Evolutionary conservation across 345 rosid species (phyloP), one percentile per base, ranked within the genome.

Genomic region (Mangifera indica): DNA sequence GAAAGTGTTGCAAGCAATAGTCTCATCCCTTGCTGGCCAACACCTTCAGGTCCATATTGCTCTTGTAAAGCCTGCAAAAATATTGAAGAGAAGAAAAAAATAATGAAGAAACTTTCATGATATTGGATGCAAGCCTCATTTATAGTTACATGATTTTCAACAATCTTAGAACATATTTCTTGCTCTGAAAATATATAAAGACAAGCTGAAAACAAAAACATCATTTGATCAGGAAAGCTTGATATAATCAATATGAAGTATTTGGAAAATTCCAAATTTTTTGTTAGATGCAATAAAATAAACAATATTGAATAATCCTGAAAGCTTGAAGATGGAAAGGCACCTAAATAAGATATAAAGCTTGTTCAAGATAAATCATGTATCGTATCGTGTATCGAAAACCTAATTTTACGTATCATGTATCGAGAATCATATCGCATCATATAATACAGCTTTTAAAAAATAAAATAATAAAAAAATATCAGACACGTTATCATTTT

Each of bases 31-130:
- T 84, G 87, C 84, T 85, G 79, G 17, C 84, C 82, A 84, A 78
- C 77, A 77, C 69, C 81, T 40, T 81, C 84, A 61, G 68, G 15
- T 40, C 85, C 96, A 81, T 84, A 71, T 40, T 89, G 85, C 73
- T 84, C 86, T 74, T 74, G 78, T 82, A 95, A 89, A 86, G 82
- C 89, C 99, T 92, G 72, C n/a, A 26, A 25, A 48, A 37, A 56
- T 24, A n/a, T 62, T 42, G 22, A 26, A 17, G n/a, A 45, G 29
- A 58, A 45, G 11, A 56, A 24, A 59, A 10, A n/a, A 8, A 18
- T 42, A 56, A 58, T 24, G 12, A 26, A 55, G 63, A 45, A 21
- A 42, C 58, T 13, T 54, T 15, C 32, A 70, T 58, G 44, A 25
- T 66, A 66, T 40, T 49, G 25, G 17, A 17, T n/a, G 3, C 14